Percentiles rank a stretch among this genome's conserved stretches.
Conservation (phyloP, 148 eudicot genomes). For the Pouteria glomerata region DNA sequence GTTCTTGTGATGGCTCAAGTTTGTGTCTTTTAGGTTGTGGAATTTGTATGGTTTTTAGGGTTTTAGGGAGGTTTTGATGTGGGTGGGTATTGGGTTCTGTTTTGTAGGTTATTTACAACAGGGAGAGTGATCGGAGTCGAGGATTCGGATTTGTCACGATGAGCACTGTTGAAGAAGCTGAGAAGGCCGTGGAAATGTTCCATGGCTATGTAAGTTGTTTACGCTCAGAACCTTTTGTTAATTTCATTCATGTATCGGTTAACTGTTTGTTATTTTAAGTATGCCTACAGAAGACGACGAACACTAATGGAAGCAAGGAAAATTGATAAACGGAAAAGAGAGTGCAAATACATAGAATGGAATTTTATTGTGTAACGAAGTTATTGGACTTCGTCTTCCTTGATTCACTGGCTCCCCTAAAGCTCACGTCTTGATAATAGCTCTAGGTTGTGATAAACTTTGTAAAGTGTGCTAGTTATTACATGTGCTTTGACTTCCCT, state of each 20-base stretch:
- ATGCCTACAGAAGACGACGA: not conserved
- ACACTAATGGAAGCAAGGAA: not conserved
- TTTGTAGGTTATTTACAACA: constrained; percentile 76
- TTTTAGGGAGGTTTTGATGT: not conserved
- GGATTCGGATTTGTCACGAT: constrained; percentile 95
- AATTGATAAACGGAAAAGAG: not conserved
- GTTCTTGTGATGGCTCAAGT: not conserved
- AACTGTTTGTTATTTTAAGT: not conserved
- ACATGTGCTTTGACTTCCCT: no score
- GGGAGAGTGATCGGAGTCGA: constrained; percentile 89
- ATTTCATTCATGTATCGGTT: not conserved
- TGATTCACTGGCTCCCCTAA: no score
- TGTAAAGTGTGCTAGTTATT: no score
- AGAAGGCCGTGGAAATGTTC: constrained; percentile 73
- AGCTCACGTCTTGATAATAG: no score
- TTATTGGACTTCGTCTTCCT: no score
- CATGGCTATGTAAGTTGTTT: constrained; percentile 56
- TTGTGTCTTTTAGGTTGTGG: not conserved
- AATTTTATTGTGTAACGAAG: no score
- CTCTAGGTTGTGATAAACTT: no score
- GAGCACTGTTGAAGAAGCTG: constrained; percentile 90
- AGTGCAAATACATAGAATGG: no score
- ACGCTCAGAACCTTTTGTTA: not conserved
- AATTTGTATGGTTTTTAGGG: constrained; percentile 5
- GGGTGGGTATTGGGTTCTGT: not conserved